Evolutionary conservation across 2,329 filamentous ascomycete genomes (phyloP), one percentile per base, ranked within the genome.

Genomic region (Penicillium sp.): DNA sequence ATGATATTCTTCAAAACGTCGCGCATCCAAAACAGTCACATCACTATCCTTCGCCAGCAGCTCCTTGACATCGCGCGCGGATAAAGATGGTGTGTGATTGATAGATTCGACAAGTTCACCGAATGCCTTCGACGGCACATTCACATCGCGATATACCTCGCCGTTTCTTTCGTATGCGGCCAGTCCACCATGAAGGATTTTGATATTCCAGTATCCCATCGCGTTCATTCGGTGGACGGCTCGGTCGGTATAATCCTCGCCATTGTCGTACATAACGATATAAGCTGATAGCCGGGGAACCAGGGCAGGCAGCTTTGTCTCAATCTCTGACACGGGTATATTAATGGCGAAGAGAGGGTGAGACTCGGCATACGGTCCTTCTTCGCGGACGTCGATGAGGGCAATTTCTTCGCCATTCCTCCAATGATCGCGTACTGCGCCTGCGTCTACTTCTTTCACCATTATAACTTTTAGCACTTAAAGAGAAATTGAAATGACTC

Each of bases 51-150:
- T 61, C 6, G 64, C 63, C n/a, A 70, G 42, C n/a, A 70, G 22
- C 2, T 61, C 22, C n/a, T 69, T 68, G n/a, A 64, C 57, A 16
- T 70, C 68, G 8, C 43, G 57, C 14, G 68, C 68, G 11, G 68
- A 59, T 16, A 68, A 49, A 7, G 67, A 71, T 13, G 69, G 69
- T 3, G 69, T 71, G 35, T 67, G 63, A 37, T 61, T 63, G 51
- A 71, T 71, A 7, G 68, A 66, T 49, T 71, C 68, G 37, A 71
- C 69, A 2, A 71, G 65, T 50, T 71, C 69, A 33, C 69, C 69
- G 57, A 71, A 71, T 16, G 69, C 69, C 33, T 71, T 71, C 11
- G 68, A 70, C 7, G 69, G 69, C 4, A 71, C 69, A 47, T 68
- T 68, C 24, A 71, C 68, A 57, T 71, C 69, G 31, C 69, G 66